Percentiles rank a stretch among this genome's conserved stretches.
Conservation (phyloP, 2,329 filamentous ascomycete genomes). For the Aaosphaeria arxii region DNA sequence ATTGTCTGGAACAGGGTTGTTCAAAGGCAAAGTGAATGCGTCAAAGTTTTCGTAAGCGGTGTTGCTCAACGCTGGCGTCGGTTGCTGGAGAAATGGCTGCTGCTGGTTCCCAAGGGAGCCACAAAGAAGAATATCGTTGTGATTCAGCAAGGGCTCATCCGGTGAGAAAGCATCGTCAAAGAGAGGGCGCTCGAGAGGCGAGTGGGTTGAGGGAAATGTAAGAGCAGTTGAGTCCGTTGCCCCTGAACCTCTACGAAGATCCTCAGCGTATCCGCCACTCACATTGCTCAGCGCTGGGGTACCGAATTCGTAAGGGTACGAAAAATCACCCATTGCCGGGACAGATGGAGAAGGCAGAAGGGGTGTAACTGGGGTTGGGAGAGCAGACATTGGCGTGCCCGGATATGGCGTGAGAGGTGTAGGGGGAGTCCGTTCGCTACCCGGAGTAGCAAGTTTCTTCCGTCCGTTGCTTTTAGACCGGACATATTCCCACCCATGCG, state of each 20-base stretch:
- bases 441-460: conserved; percentile 28
- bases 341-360: conserved; percentile 42
- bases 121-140: conserved; percentile 59
- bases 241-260: conserved; percentile 36
- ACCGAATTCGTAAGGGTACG: conserved; percentile 25
- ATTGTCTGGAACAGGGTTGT: conserved; percentile 14
- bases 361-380: conserved; percentile 36
- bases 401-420: conserved; percentile 35
- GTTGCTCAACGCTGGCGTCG: conserved; percentile 43
- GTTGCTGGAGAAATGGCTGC: conserved; percentile 53
- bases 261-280: conserved; percentile 21
- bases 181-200: conserved; percentile 38
- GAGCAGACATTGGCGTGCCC: conserved; percentile 32
- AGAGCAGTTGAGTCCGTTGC: conserved; percentile 32
- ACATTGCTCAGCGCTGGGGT: conserved; percentile 29
- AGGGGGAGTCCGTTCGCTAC: conserved; percentile 27
- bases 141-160: conserved; percentile 52
- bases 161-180: conserved; percentile 45
- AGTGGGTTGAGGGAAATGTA: conserved; percentile 40
- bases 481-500: conserved; percentile 85
- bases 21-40: conserved; percentile 34
- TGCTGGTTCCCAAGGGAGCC: conserved; percentile 62
- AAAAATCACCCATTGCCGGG: conserved; percentile 27
- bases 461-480: conserved; percentile 85
- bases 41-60: conserved; percentile 36